Evolutionary conservation across 345 rosid species (phyloP), one percentile per base, ranked within the genome.

Genomic region (Fremontodendron californicum): DNA sequence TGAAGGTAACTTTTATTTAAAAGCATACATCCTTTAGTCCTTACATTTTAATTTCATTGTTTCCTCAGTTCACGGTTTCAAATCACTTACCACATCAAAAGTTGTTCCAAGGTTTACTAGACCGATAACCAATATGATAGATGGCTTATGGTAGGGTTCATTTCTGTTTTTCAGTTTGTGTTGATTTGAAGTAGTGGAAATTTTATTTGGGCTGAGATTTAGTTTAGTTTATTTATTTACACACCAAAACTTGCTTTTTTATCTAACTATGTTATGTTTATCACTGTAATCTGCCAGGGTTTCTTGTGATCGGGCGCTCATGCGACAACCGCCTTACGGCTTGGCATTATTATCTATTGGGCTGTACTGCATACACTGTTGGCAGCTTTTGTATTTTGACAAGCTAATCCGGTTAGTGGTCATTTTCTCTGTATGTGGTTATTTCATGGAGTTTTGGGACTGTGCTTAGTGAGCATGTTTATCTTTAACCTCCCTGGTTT

Each of bases 321-420:
- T 93, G 99, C 88, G 91, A 74, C 97, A 88, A 80, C 97, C 98
- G 90, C 88, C 33, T 90, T 92, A 54, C 91, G 97, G 84, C 95
- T 96, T 77, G 84, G 95, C 46, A 92, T 96, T 66, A 91, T 94
- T 72, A 76, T 91, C 9, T 91, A 94, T 81, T 92, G 97, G 99
- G 97, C 97, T n/a, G 62, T 96, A 42, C 51, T 94, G 73, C 99
- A 96, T 81, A 83, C 92, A 2, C 87, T 94, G 69, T 83, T 94
- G 66, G 94, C 94, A 31, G 62, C 87, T 46, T 88, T 87, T 80
- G 87, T 92, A 29, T 91, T 93, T 79, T 96, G 87, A 89, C 66
- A 74, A 82, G 80, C 78, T 69, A 78, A 68, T 70, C 75, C 57
- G 88, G 88, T 87, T 68, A 81, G 89, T 80, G 37, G 77, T 12